Evolutionary conservation across 2,329 filamentous ascomycete species (phyloP), one percentile per base, ranked within the genome.

Genomic region (Nemania bipapillata): DNA sequence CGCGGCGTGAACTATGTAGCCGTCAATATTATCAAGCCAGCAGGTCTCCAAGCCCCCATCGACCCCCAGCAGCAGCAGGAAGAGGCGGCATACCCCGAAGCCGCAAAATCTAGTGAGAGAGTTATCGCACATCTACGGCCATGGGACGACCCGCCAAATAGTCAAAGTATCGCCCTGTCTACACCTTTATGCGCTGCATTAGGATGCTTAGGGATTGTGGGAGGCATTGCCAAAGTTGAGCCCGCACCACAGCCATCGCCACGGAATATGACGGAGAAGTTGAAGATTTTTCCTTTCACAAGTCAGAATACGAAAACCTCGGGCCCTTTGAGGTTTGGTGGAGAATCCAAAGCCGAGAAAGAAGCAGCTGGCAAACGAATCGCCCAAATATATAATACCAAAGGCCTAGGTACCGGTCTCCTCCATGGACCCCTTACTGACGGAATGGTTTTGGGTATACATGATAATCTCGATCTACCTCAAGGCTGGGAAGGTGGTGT

Each of bases 91-190:
- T 84, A 86, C 61, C 65, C 81, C 82, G 61, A 85, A 81, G 63
- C 75, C 26, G 61, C 74, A 81, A 91, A 75, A 83, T 86, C 73
- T 82, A 84, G 90, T 1, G 83, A 85, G 17, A 95, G 90, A 73
- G 82, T 98, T 1, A 87, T 98, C 42, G 95, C 94, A 2, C 88
- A 87, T 70, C 80, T 98, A 3, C 83, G 87, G 45, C 82, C 89
- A 1, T 99, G 96, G 96, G 88, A 94, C 66, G 93, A 97, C 76
- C 91, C 94, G 1, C 94, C 96, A 0, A 93, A 95, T 76, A 90
- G 89, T 61, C 90, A 92, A 70, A 92, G 95, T 69, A 88, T 89
- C 56, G 93, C 93, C 0, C 83, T 99, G 26, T 98, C 96, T 1
- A 87, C 90, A 0, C 81, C 90, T 3, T 83, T 99, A 6, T 97